Evolutionary conservation across 75 land plant genomes (phyloP).

Genomic region (Pinus taeda): DNA sequence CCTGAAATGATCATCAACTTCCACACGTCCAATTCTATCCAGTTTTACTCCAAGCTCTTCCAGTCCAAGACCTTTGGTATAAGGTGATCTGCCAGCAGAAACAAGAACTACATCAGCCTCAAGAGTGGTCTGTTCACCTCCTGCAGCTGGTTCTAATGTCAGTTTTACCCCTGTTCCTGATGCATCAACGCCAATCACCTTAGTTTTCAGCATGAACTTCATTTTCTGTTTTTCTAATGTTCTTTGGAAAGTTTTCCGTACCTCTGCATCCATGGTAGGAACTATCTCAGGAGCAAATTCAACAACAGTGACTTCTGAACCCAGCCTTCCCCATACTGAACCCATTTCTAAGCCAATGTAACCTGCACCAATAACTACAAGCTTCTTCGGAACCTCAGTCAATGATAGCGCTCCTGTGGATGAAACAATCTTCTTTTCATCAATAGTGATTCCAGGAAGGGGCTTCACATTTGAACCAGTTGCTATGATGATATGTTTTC

Average conservation of each 20-base stretch:
- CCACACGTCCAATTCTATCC: constrained; percentile 83
- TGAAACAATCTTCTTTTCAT: constrained; percentile 93
- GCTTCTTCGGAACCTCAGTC: constrained; percentile 78
- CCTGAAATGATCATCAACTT: constrained; percentile 62
- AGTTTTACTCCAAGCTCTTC: constrained; percentile 85
- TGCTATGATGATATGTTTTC: constrained; percentile 90
- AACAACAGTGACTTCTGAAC: constrained; percentile 92
- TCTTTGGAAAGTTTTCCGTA: constrained; percentile 78
- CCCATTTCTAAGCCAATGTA: constrained; percentile 99
- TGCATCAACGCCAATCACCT: constrained; percentile 83
- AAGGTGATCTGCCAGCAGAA: constrained; percentile 83
- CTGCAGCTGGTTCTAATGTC: constrained; percentile 79
- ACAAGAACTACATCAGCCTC: constrained; percentile 95
- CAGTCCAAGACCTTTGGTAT: constrained; percentile 82
- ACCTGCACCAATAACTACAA: constrained; percentile 93
- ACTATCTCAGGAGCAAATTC: constrained; percentile 92
- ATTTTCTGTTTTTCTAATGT: constrained; percentile 92
- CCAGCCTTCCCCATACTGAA: constrained; percentile 93
- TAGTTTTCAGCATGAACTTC: constrained; percentile 97
- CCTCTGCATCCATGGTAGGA: constrained; percentile 90
- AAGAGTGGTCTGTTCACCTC: constrained; percentile 75
- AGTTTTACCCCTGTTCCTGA: constrained; percentile 67
- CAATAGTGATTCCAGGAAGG: constrained; percentile 89
- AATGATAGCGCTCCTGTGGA: constrained; percentile 91
- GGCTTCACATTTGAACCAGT: constrained; percentile 92